Conservation (phyloP, 169 alveolate genomes). For the Cryptosporidium tyzzeri region DNA sequence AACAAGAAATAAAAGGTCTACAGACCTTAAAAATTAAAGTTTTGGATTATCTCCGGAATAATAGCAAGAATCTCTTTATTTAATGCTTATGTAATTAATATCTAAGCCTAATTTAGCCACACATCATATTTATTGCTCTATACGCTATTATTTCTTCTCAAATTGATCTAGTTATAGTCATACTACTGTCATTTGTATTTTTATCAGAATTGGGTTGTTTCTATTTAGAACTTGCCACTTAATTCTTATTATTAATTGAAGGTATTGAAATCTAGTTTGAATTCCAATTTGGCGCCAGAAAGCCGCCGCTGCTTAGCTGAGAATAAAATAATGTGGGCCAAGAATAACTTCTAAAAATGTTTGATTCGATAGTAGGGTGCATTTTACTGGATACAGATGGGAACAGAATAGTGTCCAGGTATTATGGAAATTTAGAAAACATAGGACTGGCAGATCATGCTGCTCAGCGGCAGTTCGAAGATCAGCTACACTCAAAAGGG, state of each 20-base stretch:
- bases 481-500: conserved; percentile 35
- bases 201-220: not conserved
- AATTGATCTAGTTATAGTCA: not conserved
- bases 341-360: conserved; percentile 8
- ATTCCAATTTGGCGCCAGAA: not conserved
- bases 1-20: not conserved
- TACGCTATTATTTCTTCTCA: not conserved
- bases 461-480: conserved; percentile 46
- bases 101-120: not conserved
- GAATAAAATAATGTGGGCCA: conserved; percentile 16
- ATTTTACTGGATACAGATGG: conserved; percentile 62
- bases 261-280: not conserved
- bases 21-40: not conserved
- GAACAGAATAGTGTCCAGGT: conserved; percentile 48
- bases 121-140: not conserved
- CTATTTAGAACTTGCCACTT: not conserved
- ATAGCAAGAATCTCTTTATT: not conserved
- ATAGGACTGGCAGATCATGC: not conserved
- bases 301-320: not conserved
- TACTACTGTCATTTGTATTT: not conserved
- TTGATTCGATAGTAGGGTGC: conserved; percentile 55
- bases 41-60: not conserved
- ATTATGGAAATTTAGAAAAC: conserved; percentile 32
- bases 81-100: not conserved
- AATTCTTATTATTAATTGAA: not conserved